Base-by-base conservation (phyloP, 2,329 filamentous ascomycete genomes). In the Neoscytalidium dimidiatum region DNA sequence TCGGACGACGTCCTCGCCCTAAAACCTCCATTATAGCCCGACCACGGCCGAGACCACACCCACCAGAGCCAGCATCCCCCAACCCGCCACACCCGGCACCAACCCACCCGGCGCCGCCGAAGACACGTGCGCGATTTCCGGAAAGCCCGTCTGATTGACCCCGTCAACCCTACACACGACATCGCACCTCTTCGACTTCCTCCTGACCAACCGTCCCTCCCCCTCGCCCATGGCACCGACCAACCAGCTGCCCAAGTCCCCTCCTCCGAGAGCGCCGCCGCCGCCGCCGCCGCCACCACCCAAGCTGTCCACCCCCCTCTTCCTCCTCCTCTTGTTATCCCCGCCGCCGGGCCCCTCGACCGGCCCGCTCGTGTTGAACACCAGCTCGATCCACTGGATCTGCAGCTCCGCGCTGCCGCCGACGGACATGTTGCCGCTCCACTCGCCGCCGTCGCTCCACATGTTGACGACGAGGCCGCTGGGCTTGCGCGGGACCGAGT, bases 341-440 rank as follows among this genome's bases (percentile, higher is more conserved):
- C 64, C 67, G 8, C 53, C 49, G 17, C 67, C 68, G 5, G 67
- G 65, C 13, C 75, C 76, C 7, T 67, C 66, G 2, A 75, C 74
- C 4, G 73, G 70, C 23, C 76, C 77, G 58, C 71, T 74, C 3
- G 76, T 78, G 60, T 80, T 80, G 64, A 84, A 88, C 23, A 86
- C 79, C 74, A 89, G 80, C 70, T 89, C 85, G 49, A 88, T 82
- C 86, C 86, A 89, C 76, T 87, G 83, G 19, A 89, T 80, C 70
- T 89, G 84, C 69, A 89, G 77, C 67, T 81, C 83, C 0, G 86
- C 86, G 49, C 79, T 78, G 11, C 76, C 78, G 3, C 79, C 77
- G 4, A 80, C 71, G 4, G 72, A 80, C 87, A 89, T 88, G 61
- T 85, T 83, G 11, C 86, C 86, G 49, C 82, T 83, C 86, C 86